Base-by-base conservation (phyloP, 2,329 filamentous ascomycete genomes). In the Pseudogymnoascus sp. region DNA sequence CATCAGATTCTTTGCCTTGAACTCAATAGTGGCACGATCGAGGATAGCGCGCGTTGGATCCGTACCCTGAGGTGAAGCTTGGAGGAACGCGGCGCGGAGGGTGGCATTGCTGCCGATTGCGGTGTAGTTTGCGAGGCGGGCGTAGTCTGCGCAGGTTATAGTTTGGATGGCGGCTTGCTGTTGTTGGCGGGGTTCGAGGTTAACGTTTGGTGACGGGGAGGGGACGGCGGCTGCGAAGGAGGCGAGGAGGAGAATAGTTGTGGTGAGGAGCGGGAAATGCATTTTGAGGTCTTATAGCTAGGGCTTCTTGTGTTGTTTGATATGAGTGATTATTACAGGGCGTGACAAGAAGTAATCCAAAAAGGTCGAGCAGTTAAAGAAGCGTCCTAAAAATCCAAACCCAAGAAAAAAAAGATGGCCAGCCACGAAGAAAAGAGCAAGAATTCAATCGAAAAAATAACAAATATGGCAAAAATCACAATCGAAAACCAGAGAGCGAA, bases 51-150 rank as follows among this genome's bases (percentile, higher is more conserved):
- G 72, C 44, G 74, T 73, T 14, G 70, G 66, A 59, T 74, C 70
- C 61, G 76, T 79, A 64, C 79, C 79, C 53, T 76, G 67, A 29
- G 73, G 74, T 13, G 78, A 76, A 35, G 76, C 76, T 62, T 75
- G 74, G 59, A 80, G 69, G 69, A 78, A 79, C 10, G 77, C 77
- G n/a, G 74, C 74, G 62, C 79, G 79, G 64, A 78, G 77, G 61
- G 77, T 77, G 64, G 74, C 68, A 71, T 81, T 81, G 62, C 72
- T 65, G 64, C 76, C 77, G 65, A 81, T 76, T 65, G 74, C 76
- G 21, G 79, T 79, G 64, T 79, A 74, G 70, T 81, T 81, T 65
- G 79, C 79, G 21, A 76, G 77, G 59, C 68, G 70, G 64, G 75
- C 70, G 69, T 81, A 81, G 69, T 79, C 75, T 61, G 72, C 65